Base-by-base conservation (phyloP, 2,329 filamentous ascomycete genomes). In the Remersonia thermophila region DNA sequence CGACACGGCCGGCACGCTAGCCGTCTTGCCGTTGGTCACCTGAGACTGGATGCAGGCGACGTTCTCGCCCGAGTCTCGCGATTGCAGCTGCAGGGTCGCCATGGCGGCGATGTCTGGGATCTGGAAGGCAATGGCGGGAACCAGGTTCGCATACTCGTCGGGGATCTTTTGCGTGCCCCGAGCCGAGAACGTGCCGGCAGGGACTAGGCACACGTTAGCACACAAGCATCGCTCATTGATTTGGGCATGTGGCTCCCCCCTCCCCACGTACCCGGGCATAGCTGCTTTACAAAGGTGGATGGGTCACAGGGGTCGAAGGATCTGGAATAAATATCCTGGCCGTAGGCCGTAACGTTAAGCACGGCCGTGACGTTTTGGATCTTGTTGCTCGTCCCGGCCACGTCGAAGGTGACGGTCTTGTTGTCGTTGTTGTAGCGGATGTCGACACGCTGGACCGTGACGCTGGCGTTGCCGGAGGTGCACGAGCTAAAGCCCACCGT, bases 81-180 rank as follows among this genome's bases (percentile, higher is more conserved):
- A 62, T 41, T 70, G 77, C 31, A 98, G 70, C 53, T 84, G 64
- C 44, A 98, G 64, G 30, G 78, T 91, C 25, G 87, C 91, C 50
- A 80, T 62, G 27, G 89, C 89, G 37, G 89, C 80, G 48, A 98
- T 80, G 55, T 98, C 87, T 33, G 91, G 91, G 23, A 98, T 68
- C 42, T 74, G 72, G 62, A 95, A 98, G 10, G 89, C 89, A 47
- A 98, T 93, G 2, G 74, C 63, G 1, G 91, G 91, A 28, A 98
- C 89, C 59, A 81, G 62, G 36, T 69, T 69, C 38, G 83, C 77
- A 53, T 78, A 89, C 42, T 77, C 52, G 0, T 71, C 59, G 12
- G 86, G 82, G 27, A 98, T 82, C 20, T 66, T 59, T 55, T 91
- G 80, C 3, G 61, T 63, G 32, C 86, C 89, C 30, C 64, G 61